Conservation (phyloP, 2,329 filamentous ascomycete species). For the Aspergillus bombycis region DNA sequence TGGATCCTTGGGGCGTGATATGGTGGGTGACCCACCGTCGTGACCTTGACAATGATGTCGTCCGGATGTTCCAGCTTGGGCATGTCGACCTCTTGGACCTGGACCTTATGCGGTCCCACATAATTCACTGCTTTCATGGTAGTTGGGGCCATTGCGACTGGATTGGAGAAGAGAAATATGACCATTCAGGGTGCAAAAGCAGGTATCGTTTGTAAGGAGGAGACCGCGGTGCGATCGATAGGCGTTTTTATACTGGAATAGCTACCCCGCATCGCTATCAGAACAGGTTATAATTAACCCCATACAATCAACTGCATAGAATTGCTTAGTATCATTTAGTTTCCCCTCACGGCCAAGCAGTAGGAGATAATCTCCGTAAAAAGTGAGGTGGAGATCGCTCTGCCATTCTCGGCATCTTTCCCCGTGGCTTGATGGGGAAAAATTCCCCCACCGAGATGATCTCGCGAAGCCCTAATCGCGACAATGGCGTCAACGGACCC, state of each 20-base stretch:
- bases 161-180: background rate
- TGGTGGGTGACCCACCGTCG: constrained; percentile 55
- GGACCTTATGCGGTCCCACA: constrained; percentile 63
- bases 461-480: background rate
- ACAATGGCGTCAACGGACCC: background rate
- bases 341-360: background rate
- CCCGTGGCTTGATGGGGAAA: background rate
- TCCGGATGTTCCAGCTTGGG: constrained; percentile 66
- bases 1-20: background rate
- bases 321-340: background rate
- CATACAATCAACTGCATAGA: background rate
- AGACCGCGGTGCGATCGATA: background rate
- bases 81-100: constrained; percentile 62
- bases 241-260: background rate
- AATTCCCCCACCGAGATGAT: background rate
- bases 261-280: background rate
- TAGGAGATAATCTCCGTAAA: background rate
- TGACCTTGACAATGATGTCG: constrained; percentile 67
- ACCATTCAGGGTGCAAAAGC: background rate
- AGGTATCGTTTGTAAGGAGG: background rate
- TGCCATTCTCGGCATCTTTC: background rate
- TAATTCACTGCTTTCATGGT: constrained; percentile 68
- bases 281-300: background rate
- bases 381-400: background rate
- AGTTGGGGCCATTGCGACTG: constrained; percentile 20